Evolutionary conservation across 768 basidiomycete genomes (phyloP).

Genomic region (Serpula lacrymans): DNA sequence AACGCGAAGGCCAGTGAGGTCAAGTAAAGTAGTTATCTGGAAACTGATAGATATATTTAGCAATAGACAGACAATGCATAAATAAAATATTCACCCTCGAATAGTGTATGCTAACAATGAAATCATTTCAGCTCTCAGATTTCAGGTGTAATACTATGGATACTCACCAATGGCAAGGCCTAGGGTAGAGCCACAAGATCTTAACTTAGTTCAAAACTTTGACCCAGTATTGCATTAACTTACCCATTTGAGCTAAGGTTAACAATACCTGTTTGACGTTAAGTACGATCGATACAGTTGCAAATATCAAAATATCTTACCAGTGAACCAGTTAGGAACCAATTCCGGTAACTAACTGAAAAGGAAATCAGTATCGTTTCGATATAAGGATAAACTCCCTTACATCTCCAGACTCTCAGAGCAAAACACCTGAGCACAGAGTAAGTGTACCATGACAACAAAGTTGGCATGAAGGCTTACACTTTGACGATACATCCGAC

Average conservation of each 20-base stretch:
- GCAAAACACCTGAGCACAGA: conserved; percentile 45
- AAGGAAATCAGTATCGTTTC: not conserved
- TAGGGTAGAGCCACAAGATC: conserved; percentile 11
- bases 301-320: conserved; percentile 28
- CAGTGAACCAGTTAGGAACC: conserved; percentile 41
- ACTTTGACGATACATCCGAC: conserved; percentile 54
- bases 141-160: too few species aligned
- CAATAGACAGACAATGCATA: not conserved
- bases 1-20: conserved; percentile 46
- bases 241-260: conserved; percentile 49
- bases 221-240: conserved; percentile 11
- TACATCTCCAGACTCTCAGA: conserved; percentile 64
- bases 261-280: conserved; percentile 39
- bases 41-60: conserved; percentile 27
- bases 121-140: conserved; percentile 7
- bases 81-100: conserved; percentile 34
- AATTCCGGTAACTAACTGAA: conserved; percentile 54
- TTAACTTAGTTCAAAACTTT: not conserved
- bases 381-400: conserved; percentile 13
- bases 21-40: conserved; percentile 37
- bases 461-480: conserved; percentile 29
- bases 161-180: conserved; percentile 39
- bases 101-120: conserved; percentile 38
- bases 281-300: not conserved
- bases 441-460: not conserved